Evolutionary conservation across 805 yeast genomes (phyloP).

Genomic region (Jamesozyma piceae): DNA sequence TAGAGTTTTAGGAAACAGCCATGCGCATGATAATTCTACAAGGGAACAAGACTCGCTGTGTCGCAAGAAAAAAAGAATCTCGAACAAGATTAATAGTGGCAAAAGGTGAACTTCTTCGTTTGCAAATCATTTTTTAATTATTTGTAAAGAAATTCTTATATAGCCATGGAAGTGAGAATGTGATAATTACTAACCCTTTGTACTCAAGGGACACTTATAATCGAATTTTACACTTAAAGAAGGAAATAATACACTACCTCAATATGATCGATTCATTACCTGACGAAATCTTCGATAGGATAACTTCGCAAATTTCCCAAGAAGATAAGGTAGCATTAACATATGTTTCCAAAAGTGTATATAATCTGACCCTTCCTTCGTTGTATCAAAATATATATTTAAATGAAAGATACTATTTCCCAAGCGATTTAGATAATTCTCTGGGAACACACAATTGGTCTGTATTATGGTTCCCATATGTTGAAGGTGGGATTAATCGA

Average conservation of each 20-base stretch:
- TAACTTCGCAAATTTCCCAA: slow-evolving; percentile 15
- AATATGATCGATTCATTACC: slow-evolving; percentile 22
- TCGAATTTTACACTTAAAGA: too few species aligned
- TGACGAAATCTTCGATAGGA: slow-evolving; percentile 13
- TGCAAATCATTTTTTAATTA: too few species aligned
- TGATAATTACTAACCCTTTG: too few species aligned
- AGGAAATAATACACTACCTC: not conserved
- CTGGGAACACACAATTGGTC: slow-evolving; percentile 25
- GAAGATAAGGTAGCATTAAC: slow-evolving; percentile 21
- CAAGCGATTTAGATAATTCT: slow-evolving; percentile 19
- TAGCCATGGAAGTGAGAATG: too few species aligned
- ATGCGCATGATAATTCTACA: not conserved
- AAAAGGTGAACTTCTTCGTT: too few species aligned
- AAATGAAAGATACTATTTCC: slow-evolving; percentile 19
- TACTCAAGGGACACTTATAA: too few species aligned
- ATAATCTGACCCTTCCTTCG: slow-evolving; percentile 11
- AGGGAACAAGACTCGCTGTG: too few species aligned
- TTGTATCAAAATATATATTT: slow-evolving; percentile 21
- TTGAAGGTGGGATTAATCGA: slow-evolving; percentile 3
- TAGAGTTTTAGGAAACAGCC: not conserved
- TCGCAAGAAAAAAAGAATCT: too few species aligned
- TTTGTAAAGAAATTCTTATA: too few species aligned
- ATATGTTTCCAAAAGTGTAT: slow-evolving; percentile 15
- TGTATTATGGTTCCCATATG: slow-evolving; percentile 11
- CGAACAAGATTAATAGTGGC: too few species aligned